Conservation (phyloP, 805 yeast genomes). For the Metschnikowia continentalis region DNA sequence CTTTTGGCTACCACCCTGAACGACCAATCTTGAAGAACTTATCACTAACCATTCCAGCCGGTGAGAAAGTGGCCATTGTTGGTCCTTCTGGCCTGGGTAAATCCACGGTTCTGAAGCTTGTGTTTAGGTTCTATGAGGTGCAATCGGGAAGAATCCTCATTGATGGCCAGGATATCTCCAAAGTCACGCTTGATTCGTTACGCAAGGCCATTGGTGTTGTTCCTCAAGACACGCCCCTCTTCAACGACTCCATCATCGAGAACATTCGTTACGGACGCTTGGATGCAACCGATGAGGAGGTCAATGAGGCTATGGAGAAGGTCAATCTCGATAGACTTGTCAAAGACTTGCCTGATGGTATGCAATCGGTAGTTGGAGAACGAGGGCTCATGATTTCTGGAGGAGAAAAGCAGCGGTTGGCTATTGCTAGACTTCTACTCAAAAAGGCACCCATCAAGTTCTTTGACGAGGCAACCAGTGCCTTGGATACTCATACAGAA, state of each 20-base stretch:
- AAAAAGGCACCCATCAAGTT: slow-evolving; percentile 87
- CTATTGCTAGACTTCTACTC: slow-evolving; percentile 84
- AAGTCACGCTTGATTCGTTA: slow-evolving; percentile 70
- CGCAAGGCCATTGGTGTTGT: slow-evolving; percentile 82
- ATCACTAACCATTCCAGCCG: slow-evolving; percentile 82
- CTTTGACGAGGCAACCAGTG: slow-evolving; percentile 96
- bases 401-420: slow-evolving; percentile 96
- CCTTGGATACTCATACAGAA: slow-evolving; percentile 95
- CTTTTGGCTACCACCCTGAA: slow-evolving; percentile 88
- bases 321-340: slow-evolving; percentile 69
- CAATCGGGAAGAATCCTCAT: slow-evolving; percentile 69
- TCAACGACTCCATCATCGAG: slow-evolving; percentile 85
- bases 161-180: slow-evolving; percentile 84
- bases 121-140: slow-evolving; percentile 88
- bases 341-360: slow-evolving; percentile 74
- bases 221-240: slow-evolving; percentile 95
- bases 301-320: slow-evolving; percentile 54
- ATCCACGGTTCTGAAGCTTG: slow-evolving; percentile 77
- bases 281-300: slow-evolving; percentile 68
- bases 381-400: slow-evolving; percentile 99
- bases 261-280: slow-evolving; percentile 84
- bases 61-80: slow-evolving; percentile 86
- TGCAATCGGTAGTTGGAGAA: slow-evolving; percentile 87
- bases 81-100: slow-evolving; percentile 97
- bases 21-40: slow-evolving; percentile 82